Evolutionary conservation across 139 green algal genomes (phyloP).

Genomic region (Chlamydomonas incerta): DNA sequence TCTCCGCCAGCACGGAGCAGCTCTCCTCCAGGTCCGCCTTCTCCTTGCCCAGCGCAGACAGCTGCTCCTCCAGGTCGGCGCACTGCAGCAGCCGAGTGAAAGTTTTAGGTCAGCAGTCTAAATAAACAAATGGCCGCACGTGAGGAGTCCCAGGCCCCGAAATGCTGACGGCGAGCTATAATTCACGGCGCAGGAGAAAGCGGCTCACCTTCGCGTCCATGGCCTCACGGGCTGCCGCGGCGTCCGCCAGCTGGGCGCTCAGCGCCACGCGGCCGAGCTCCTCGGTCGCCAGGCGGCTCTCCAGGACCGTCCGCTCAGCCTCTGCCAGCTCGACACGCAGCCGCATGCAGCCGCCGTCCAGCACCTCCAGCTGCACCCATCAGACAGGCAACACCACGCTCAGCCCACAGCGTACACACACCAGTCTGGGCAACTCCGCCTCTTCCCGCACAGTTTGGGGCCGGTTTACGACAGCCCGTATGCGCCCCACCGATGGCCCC

Average conservation of each 20-base stretch:
- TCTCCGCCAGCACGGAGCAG: slow-evolving; percentile 8
- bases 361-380: slow-evolving; percentile 10
- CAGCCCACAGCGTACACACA: no score
- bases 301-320: not conserved
- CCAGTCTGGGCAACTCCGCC: no score
- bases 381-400: no score
- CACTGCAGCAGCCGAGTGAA: slow-evolving; percentile 27
- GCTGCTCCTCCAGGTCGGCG: not conserved
- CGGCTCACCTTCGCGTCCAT: not conserved
- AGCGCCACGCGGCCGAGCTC: not conserved
- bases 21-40: slow-evolving; percentile 28
- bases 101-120: no score
- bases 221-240: not conserved
- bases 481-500: no score
- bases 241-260: not conserved
- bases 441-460: no score
- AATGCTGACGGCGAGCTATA: no score
- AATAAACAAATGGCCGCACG: no score
- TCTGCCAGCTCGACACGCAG: not conserved
- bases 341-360: not conserved
- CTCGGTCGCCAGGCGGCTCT: not conserved
- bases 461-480: no score
- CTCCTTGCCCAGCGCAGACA: not conserved
- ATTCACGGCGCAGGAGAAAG: no score
- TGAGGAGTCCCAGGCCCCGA: no score